These are phyloP conservation scores for Dactylellina leptospora DNA, from an alignment of 2,329 filamentous ascomycete genomes.

Conservation along the genomic window DNA sequence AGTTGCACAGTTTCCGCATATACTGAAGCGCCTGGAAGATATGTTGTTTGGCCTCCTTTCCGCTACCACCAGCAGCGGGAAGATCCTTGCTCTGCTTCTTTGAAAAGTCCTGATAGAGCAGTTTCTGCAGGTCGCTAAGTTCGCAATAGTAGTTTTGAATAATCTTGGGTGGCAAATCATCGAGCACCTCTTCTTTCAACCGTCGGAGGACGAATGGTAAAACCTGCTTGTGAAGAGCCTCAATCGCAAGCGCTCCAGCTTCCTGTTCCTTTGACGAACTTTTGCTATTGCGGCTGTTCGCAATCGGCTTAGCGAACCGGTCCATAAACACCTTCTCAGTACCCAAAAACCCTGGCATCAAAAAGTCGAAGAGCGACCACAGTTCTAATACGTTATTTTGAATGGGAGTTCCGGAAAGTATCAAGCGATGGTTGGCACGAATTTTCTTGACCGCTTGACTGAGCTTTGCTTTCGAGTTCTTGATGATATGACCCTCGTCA, in stretches of 20 bases:
- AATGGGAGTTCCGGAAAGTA: slow-evolving; percentile 94
- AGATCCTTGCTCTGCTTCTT: slow-evolving; percentile 92
- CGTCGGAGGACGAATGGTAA: slow-evolving; percentile 94
- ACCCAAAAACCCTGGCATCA: slow-evolving; percentile 98
- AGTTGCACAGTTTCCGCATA: slow-evolving; percentile 99
- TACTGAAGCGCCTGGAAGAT: slow-evolving; percentile 99
- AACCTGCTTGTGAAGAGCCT: slow-evolving; percentile 98
- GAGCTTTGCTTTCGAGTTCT: slow-evolving; percentile 97
- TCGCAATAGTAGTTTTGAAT: slow-evolving; percentile 99
- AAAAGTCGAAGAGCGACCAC: slow-evolving; percentile 97
- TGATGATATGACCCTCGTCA: slow-evolving; percentile 97
- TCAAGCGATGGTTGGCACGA: slow-evolving; percentile 89
- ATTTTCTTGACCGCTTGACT: slow-evolving; percentile 90
- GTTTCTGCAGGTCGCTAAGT: slow-evolving; percentile 90
- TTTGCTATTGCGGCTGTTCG: slow-evolving; percentile 92
- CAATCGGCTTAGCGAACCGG: slow-evolving; percentile 92
- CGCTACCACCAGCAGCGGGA: slow-evolving; percentile 76
- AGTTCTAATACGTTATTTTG: slow-evolving; percentile 97
- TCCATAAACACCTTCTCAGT: slow-evolving; percentile 97
- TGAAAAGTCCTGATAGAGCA: slow-evolving; percentile 94
- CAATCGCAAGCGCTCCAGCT: slow-evolving; percentile 91
- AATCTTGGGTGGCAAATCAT: slow-evolving; percentile 97
- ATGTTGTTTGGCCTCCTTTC: slow-evolving; percentile 95
- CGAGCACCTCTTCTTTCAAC: slow-evolving; percentile 95
- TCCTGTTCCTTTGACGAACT: slow-evolving; percentile 99